Conservation (phyloP, 1,139 yeast species). For the Dujonia santamariae region DNA sequence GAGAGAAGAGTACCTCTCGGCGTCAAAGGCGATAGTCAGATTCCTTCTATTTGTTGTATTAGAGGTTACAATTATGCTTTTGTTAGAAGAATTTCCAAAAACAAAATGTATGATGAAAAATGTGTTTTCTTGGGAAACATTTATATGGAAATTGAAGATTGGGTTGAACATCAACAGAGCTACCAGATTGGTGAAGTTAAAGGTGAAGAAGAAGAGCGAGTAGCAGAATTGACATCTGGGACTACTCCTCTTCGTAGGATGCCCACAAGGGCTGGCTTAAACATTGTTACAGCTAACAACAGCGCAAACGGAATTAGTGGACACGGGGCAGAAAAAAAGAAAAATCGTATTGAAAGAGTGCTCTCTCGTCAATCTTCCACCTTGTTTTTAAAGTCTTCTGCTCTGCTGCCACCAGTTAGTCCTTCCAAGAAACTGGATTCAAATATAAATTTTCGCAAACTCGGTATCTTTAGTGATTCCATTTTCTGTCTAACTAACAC, state of each 20-base stretch:
- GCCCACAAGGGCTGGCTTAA: too few species aligned
- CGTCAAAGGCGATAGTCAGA: too few species aligned
- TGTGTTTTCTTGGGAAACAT: conserved; percentile 1
- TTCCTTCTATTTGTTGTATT: conserved; percentile 41
- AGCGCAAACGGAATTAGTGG: background rate
- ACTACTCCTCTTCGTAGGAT: background rate
- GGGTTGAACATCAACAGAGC: conserved; percentile 39
- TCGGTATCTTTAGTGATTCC: conserved; percentile 20
- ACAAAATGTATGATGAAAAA: conserved; percentile 13
- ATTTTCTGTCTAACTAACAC: conserved; percentile 39
- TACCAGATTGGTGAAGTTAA: conserved; percentile 1
- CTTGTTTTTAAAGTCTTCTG: background rate
- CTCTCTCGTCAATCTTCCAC: conserved; percentile 2
- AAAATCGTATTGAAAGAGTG: background rate
- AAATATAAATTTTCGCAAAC: too few species aligned
- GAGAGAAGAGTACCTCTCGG: conserved; percentile 21
- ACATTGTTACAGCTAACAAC: too few species aligned
- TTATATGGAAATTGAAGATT: conserved; percentile 38
- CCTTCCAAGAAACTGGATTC: conserved; percentile 5
- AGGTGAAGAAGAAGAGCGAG: conserved; percentile 1
- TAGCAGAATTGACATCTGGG: background rate
- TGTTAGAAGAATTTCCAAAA: conserved; percentile 23
- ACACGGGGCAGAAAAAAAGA: background rate
- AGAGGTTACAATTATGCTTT: conserved; percentile 56
- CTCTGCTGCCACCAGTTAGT: conserved; percentile 6